Conservation (phyloP, 257 asterid species). For the Henckelia pumila region DNA sequence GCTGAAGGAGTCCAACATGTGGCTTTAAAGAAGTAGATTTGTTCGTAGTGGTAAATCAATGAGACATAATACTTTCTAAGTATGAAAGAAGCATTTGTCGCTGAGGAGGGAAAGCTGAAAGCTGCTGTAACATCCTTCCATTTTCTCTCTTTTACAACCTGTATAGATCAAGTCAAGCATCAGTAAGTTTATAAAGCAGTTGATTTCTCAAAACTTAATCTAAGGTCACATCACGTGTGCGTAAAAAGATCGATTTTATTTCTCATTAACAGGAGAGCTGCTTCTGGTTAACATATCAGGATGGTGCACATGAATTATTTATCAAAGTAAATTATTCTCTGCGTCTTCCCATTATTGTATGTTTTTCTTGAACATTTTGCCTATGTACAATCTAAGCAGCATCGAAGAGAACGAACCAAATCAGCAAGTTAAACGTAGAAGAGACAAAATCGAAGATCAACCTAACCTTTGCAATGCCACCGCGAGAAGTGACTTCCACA, state of each 20-base stretch:
- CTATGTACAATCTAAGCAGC: neutral
- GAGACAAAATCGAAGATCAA: neutral
- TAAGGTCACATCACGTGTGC: too few relatives aligned
- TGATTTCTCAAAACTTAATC: neutral
- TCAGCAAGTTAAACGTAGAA: neutral
- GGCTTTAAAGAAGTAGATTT: slow-evolving; percentile 66
- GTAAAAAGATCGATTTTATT: neutral
- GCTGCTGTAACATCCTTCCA: slow-evolving; percentile 77
- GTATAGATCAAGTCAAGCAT: slow-evolving; percentile 20
- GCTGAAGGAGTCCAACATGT: slow-evolving; percentile 58
- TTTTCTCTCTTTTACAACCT: slow-evolving; percentile 63
- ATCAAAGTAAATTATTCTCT: neutral
- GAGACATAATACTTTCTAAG: slow-evolving; percentile 78
- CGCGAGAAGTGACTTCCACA: slow-evolving; percentile 81
- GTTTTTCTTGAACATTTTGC: neutral
- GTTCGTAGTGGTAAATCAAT: slow-evolving; percentile 76
- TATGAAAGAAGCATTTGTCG: slow-evolving; percentile 85
- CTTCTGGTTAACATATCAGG: neutral
- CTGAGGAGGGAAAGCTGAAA: slow-evolving; percentile 79
- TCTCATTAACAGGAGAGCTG: neutral
- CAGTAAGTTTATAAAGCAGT: neutral
- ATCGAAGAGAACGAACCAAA: neutral
- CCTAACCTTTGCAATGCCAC: slow-evolving; percentile 75
- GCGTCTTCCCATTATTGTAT: neutral
- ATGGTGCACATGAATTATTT: neutral